Evolutionary conservation across 345 rosid species (phyloP), one percentile per base, ranked within the genome.

Genomic region (Excoecaria cochinchinensis): DNA sequence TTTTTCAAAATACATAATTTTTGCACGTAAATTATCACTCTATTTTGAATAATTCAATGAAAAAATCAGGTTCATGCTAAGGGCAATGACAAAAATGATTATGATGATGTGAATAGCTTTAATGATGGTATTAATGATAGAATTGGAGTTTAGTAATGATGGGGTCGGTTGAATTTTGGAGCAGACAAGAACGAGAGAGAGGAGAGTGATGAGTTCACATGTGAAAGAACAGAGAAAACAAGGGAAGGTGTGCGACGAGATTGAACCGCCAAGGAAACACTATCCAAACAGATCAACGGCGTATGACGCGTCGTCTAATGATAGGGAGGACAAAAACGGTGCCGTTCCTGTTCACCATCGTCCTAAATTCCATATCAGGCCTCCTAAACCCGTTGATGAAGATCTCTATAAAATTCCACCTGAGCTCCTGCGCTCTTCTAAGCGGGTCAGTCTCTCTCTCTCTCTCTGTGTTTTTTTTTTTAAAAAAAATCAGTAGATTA

Each of bases 361-460:
- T 31, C 31, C 21, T 58, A 48, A 21, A 19, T 50, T 16, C 46
- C n/a, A 3, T 14, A 8, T 38, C 52, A 77, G 77, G 73, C 80
- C 86, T 57, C 86, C 92, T 1, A 89, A 89, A 76, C 82, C 98
- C 10, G 90, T 93, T 5, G 98, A 93, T 51, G 98, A 93, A 78
- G 98, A 93, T 79, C 98, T 93, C 77, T 93, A 93, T 87, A 90
- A 91, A 86, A 89, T 93, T 50, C 94, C 97, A 39, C 91, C 98
- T 15, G 90, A 93, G 72, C 87, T 93, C 61, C 89, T 93, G 50
- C 84, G 79, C 72, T 86, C 81, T 61, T 61, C 77, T 63, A 78
- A 78, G 19, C 70, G 71, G 77, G 81, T 78, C 9, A 22, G 70
- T 74, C 16, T 31, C 17, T 9, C 36, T 51, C 0, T n/a, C 42